Percentiles rank a stretch among this genome's conserved stretches.
phyloP scores from a whole-genome alignment of 345 rosid genomes.

The Linum lewisii region DNA sequence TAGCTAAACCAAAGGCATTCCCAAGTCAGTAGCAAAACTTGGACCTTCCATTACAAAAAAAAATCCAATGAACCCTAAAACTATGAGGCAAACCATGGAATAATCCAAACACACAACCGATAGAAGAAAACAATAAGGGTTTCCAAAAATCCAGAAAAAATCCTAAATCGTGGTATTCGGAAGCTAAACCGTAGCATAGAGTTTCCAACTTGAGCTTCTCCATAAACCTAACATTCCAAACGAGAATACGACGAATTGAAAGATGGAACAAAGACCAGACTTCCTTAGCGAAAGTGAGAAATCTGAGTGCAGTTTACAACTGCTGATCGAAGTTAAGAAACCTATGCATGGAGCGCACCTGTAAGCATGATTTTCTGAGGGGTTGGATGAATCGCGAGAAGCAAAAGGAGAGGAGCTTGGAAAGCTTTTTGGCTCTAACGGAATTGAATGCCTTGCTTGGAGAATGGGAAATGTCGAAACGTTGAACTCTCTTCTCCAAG shows the following conservation, averaged over 20 bases:
- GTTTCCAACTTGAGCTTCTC: constrained; percentile 6
- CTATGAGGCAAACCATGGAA: too few relatives aligned
- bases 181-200: constrained; percentile 1
- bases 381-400: constrained; percentile 13
- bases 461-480: constrained; percentile 29
- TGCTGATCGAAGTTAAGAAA: neutral
- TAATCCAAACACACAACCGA: too few relatives aligned
- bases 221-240: constrained; percentile 1
- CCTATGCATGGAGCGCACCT: constrained; percentile 27
- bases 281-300: neutral
- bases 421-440: neutral
- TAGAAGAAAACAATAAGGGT: too few relatives aligned
- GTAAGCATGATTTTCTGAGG: constrained; percentile 37
- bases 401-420: neutral
- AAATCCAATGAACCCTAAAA: too few relatives aligned
- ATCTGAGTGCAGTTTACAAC: neutral
- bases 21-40: neutral
- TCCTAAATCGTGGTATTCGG: constrained; percentile 14
- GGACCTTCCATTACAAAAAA: too few relatives aligned
- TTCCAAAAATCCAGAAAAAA: neutral
- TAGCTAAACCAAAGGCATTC: neutral
- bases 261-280: neutral
- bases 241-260: neutral
- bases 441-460: constrained; percentile 34
- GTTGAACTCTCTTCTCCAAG: neutral